Percentiles rank a stretch among this genome's conserved stretches.
Evolutionary conservation across 192 early-diverging fungal genomes (phyloP).

Genomic region (Pecoramyces ruminantium): DNA sequence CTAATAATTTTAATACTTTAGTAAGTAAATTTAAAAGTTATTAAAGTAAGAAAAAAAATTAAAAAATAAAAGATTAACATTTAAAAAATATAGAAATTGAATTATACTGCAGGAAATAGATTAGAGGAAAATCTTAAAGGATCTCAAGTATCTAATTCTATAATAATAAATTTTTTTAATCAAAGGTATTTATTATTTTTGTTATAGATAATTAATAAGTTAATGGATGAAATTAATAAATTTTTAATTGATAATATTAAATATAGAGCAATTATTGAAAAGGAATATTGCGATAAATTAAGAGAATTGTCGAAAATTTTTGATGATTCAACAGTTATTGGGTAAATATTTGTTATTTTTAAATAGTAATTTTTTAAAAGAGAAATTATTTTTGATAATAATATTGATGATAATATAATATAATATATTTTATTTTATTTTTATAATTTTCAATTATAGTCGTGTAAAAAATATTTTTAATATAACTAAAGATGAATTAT

Average conservation of each 20-base stretch:
- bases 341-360: too few species aligned
- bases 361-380: too few species aligned
- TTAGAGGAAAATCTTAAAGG: background rate
- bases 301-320: background rate
- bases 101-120: background rate
- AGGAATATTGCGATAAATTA: background rate
- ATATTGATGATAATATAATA: too few species aligned
- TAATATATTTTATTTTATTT: too few species aligned
- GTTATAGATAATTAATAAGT: too few species aligned
- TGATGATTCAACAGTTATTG: background rate
- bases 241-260: background rate
- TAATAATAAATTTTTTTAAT: background rate
- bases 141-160: background rate
- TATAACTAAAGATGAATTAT: background rate
- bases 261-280: background rate
- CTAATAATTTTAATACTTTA: background rate
- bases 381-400: too few species aligned
- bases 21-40: background rate
- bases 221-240: background rate
- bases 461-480: background rate
- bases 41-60: too few species aligned
- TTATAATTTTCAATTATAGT: background rate
- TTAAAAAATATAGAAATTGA: background rate
- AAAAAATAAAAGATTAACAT: background rate
- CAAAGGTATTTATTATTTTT: background rate